A percentile compares a stretch with the other conserved stretches of the same genome.
phyloP scores from a whole-genome alignment of 805 yeast genomes.

The Yarrowia sp. region DNA sequence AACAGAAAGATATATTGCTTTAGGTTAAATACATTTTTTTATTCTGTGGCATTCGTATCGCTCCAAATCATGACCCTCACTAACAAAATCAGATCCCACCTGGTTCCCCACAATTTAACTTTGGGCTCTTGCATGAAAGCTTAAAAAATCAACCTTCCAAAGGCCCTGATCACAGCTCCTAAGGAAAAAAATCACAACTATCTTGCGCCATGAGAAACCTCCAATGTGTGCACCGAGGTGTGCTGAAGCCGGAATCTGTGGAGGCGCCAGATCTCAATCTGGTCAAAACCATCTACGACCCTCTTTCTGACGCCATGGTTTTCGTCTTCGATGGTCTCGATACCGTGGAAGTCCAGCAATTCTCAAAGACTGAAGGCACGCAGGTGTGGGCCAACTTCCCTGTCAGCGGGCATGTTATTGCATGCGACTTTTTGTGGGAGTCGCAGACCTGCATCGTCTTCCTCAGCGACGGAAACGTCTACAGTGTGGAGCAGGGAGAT shows the following conservation, averaged over 20 bases:
- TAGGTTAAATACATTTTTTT: too few relatives aligned
- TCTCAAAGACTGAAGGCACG: constrained; percentile 37
- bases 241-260: constrained; percentile 49
- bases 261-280: constrained; percentile 66
- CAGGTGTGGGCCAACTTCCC: constrained; percentile 28
- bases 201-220: constrained; percentile 32
- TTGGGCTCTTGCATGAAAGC: neutral
- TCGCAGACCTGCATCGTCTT: constrained; percentile 63
- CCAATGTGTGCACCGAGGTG: constrained; percentile 33
- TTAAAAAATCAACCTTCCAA: constrained; percentile 16
- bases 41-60: too few relatives aligned
- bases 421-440: constrained; percentile 70
- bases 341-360: constrained; percentile 69
- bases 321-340: constrained; percentile 58
- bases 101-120: neutral
- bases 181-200: neutral
- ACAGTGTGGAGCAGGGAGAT: constrained; percentile 37
- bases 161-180: neutral
- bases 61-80: too few relatives aligned
- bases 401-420: constrained; percentile 45
- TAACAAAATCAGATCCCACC: neutral
- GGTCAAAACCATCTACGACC: constrained; percentile 57
- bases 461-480: constrained; percentile 72
- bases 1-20: too few relatives aligned
- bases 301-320: constrained; percentile 69